These are phyloP conservation scores for Aquilaria sinensis DNA, from an alignment of 345 rosid genomes.

Conservation along the genomic window DNA sequence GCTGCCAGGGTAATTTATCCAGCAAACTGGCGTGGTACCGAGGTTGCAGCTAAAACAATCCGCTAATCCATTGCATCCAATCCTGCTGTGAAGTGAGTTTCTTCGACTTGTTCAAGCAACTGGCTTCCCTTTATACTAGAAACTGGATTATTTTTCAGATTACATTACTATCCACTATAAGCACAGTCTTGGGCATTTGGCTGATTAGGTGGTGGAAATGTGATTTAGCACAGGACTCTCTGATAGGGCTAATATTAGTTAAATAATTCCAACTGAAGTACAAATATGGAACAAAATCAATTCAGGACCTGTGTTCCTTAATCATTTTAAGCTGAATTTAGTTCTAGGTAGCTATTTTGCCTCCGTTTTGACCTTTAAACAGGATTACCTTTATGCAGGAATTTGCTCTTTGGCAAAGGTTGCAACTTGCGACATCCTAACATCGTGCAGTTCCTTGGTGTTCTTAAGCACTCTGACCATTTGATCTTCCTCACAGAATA, in stretches of 20 bases:
- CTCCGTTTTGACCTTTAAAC: slow-evolving; percentile 5
- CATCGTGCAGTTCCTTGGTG: slow-evolving; percentile 70
- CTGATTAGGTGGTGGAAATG: too few species aligned
- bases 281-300: too few species aligned
- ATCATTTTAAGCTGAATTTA: not conserved
- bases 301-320: not conserved
- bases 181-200: too few species aligned
- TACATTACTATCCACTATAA: too few species aligned
- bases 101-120: not conserved
- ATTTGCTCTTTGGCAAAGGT: slow-evolving; percentile 54
- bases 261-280: not conserved
- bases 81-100: slow-evolving; percentile 51
- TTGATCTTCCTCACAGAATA: slow-evolving; percentile 59
- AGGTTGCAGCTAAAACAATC: slow-evolving; percentile 62
- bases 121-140: not conserved
- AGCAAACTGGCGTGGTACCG: slow-evolving; percentile 67
- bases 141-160: not conserved
- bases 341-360: slow-evolving; percentile 5
- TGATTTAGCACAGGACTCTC: too few species aligned
- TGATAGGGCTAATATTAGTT: not conserved
- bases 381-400: slow-evolving; percentile 49
- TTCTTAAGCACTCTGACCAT: slow-evolving; percentile 46
- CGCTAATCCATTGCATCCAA: slow-evolving; percentile 60
- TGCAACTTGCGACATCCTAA: slow-evolving; percentile 47
- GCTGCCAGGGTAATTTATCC: slow-evolving; percentile 47